Evolutionary conservation across 768 basidiomycete species (phyloP), one percentile per base, ranked within the genome.

Genomic region (Tricholoma matsutake): DNA sequence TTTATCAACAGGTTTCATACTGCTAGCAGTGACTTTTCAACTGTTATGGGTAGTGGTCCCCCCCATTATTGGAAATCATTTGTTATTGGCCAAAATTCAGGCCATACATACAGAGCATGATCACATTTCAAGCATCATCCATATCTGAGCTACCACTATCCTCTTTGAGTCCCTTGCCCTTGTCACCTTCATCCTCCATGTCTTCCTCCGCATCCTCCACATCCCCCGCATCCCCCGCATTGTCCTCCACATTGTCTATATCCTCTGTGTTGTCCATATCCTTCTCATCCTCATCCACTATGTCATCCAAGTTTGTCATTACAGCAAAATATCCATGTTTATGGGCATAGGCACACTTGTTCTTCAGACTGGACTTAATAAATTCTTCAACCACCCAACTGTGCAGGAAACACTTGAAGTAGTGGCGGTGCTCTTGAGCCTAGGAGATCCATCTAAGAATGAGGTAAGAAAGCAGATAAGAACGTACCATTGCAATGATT

Each of bases 401-500:
- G 13, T 32, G 53, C 9, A 16, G 53, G 20, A 54, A 54, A 13
- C 34, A 22, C 52, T 31, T 54, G 52, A 35, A 31, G 18, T 45
- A 45, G 43, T 45, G 18, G 11, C 22, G 43, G 43, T 18, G 9
- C 20, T 45, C 43, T 45, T 18, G 8, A 45, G 43, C 43, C 43
- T 45, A 45, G 43, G 43, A 45, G 43, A 45, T 45, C 43, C 43
- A 45, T 45, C 43, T 45, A 22, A 45, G 43, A 45, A 45, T 45
- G 34, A 54, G 34, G 31, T 10, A 16, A 14, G 16, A 6, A 16
- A 34, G 10, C 10, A 32, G 35, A 32, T 34, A 54, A 54, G 31
- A 37, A 54, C 53, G 18, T 54, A 54, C 53, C n/a, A 54, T 34
- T 54, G 53, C 31, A 34, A 54, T 54, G 53, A 54, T 34, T 37